These are phyloP conservation scores for Symbiodinium natans DNA, from an alignment of 73 alveolate genomes.

Conservation along the genomic window DNA sequence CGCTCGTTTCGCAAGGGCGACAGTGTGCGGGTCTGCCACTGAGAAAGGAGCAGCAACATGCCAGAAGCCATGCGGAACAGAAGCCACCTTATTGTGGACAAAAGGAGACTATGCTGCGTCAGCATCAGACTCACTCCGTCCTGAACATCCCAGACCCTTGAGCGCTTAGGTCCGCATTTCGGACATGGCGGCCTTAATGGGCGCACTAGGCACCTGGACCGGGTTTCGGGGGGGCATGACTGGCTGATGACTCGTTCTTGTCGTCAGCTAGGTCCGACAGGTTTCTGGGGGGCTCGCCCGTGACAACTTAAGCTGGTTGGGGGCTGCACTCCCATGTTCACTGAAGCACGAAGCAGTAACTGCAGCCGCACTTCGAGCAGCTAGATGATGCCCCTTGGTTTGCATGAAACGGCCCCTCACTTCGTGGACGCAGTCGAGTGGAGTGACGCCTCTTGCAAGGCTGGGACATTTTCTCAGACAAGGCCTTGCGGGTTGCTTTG, in stretches of 20 bases:
- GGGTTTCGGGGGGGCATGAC: background rate
- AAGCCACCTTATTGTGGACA: no score
- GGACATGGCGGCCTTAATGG: constrained; percentile 82
- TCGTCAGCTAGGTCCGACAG: no score
- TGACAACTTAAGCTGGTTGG: background rate
- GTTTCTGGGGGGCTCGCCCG: background rate
- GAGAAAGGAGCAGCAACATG: background rate
- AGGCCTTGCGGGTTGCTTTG: background rate
- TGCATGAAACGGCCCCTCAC: no score
- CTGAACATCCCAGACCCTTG: no score
- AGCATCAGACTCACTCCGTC: background rate
- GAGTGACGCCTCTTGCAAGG: constrained; percentile 13
- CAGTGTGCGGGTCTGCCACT: constrained; percentile 67
- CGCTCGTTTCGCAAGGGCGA: constrained; percentile 90
- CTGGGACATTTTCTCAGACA: constrained; percentile 79
- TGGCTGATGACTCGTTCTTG: no score
- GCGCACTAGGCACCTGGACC: constrained; percentile 17
- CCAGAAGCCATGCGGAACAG: no score
- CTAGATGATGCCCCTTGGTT: no score
- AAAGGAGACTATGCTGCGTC: no score
- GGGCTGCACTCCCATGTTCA: background rate
- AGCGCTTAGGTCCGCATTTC: constrained; percentile 54
- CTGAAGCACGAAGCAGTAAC: no score
- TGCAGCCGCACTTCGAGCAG: no score
- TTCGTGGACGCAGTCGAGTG: no score